Evolutionary conservation across 352 stramenopile species (phyloP).

Genomic region (Lagenidium sp.): DNA sequence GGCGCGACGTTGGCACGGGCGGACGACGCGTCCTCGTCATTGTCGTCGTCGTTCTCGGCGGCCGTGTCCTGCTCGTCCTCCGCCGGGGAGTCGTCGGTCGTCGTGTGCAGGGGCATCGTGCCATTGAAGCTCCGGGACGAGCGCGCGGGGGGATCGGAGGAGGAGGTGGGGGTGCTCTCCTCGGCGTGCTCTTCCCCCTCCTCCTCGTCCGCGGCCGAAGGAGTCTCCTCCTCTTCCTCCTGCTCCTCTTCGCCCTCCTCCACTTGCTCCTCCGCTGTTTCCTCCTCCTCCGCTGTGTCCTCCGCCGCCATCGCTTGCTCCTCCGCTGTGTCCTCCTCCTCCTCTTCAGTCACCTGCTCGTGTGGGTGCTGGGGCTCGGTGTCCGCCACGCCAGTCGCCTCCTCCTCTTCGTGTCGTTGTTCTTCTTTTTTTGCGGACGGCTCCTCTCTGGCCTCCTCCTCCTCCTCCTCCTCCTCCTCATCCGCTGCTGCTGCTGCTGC

Average conservation of each 20-base stretch:
- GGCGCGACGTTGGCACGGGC: neutral
- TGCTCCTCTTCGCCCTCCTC: neutral
- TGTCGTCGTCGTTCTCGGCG: too few relatives aligned
- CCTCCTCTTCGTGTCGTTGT: too few relatives aligned
- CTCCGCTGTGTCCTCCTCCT: constrained; percentile 1
- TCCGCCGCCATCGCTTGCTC: neutral
- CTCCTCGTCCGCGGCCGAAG: neutral
- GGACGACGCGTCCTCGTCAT: neutral
- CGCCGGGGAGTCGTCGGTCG: neutral
- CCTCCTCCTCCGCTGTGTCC: neutral
- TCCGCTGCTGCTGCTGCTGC: too few relatives aligned
- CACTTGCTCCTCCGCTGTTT: neutral
- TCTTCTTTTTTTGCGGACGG: too few relatives aligned
- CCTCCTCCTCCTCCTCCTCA: neutral
- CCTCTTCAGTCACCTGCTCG: too few relatives aligned
- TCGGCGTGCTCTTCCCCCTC: neutral
- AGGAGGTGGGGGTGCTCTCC: neutral
- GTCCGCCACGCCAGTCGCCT: too few relatives aligned
- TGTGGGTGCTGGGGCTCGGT: too few relatives aligned
- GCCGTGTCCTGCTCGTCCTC: too few relatives aligned
- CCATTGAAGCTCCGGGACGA: too few relatives aligned
- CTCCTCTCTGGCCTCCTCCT: neutral
- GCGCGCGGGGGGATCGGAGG: neutral
- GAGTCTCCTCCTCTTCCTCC: neutral
- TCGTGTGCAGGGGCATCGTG: neutral